phyloP scores from a whole-genome alignment of 768 basidiomycete genomes.

The Amanita muscaria region DNA sequence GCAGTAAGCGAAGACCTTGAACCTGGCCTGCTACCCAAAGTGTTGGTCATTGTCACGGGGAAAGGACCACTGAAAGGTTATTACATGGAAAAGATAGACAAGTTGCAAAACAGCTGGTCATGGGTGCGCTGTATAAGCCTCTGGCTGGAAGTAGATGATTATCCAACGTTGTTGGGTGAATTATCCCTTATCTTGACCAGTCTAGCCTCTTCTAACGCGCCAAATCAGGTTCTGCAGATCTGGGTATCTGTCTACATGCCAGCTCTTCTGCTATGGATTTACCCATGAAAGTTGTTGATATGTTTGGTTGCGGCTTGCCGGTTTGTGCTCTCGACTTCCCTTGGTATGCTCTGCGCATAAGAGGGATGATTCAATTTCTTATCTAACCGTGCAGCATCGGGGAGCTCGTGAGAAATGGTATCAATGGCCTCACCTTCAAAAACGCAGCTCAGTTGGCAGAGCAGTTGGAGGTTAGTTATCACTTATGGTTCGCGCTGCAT shows the following conservation, averaged over 20 bases:
- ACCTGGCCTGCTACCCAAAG: slow-evolving; percentile 46
- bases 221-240: slow-evolving; percentile 70
- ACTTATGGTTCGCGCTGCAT: slow-evolving; percentile 4
- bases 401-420: slow-evolving; percentile 79
- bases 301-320: slow-evolving; percentile 95
- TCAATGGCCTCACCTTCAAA: slow-evolving; percentile 78
- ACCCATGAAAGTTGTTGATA: slow-evolving; percentile 99
- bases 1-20: slow-evolving; percentile 2
- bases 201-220: neutral
- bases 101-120: slow-evolving; percentile 59
- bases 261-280: slow-evolving; percentile 88
- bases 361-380: neutral
- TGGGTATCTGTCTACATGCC: slow-evolving; percentile 86
- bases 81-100: slow-evolving; percentile 66
- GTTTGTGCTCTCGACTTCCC: slow-evolving; percentile 84
- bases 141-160: slow-evolving; percentile 88
- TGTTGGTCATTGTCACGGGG: slow-evolving; percentile 83
- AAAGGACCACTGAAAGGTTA: slow-evolving; percentile 69
- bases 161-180: slow-evolving; percentile 76
- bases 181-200: neutral
- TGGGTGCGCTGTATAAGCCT: slow-evolving; percentile 73
- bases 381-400: slow-evolving; percentile 42
- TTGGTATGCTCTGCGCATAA: slow-evolving; percentile 47
- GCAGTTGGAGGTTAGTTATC: slow-evolving; percentile 54
- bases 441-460: slow-evolving; percentile 56